Base-by-base conservation (phyloP, 2,329 filamentous ascomycete species). In the Cucurbitaria berberidis region DNA sequence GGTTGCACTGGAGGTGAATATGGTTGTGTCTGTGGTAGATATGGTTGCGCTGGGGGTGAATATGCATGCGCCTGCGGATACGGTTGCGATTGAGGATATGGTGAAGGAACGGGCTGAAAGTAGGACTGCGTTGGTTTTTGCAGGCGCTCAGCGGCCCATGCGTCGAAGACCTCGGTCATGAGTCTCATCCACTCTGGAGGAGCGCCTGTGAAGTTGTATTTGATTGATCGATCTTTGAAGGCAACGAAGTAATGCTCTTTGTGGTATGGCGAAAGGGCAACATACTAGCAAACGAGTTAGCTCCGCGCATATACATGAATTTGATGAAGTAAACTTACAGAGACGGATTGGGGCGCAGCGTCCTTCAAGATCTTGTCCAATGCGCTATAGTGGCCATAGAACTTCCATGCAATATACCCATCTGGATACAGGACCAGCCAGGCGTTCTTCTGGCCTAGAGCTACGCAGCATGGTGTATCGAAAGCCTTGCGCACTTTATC, bases 401-500 rank as follows among this genome's bases (percentile, higher is more conserved):
- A 72, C 30, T 71, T 72, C 71, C 71, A 74, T 2, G 57, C 43
- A 34, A 58, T 63, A 34, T 68, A 62, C 1, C 70, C 68, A 44
- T 69, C 62, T 7, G 69, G 64, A 64, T 69, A 74, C 50, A 70
- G 45, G 8, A 70, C 68, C 30, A 73, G 70, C 70, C 71, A 74
- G 24, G 69, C 67, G 44, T 68, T 55, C 10, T 72, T 61, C 35
- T 64, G 51, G 1, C 71, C 70, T 8, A 74, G 52, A 11, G 63
- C 54, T 16, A 73, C 71, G 32, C 64, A 69, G 32, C 42, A 60
- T 4, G 71, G 71, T 1, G 66, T 70, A 35, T 71, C 69, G 39
- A 64, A 61, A 5, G 68, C 63, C 49, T 73, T 74, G 13, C 70
- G 67, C 19, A 74, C 58, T 48, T 69, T 73, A 42, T 69, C 67